These are phyloP conservation scores for Coix lacrymajobi DNA, from an alignment of 176 grass and related monocot species.

Conservation along the genomic window DNA sequence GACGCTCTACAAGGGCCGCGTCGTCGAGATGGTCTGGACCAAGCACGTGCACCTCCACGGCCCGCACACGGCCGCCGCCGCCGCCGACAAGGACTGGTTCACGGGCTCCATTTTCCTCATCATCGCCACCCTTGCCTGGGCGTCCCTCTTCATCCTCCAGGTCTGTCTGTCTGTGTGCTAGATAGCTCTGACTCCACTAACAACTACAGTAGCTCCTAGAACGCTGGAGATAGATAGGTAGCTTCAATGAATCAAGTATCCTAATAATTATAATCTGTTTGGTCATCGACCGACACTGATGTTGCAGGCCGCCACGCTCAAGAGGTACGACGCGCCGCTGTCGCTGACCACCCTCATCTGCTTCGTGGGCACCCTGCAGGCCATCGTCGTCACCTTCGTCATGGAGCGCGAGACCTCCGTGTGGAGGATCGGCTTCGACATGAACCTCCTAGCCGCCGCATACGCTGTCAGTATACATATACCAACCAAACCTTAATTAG, in stretches of 20 bases:
- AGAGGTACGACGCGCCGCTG: conserved; percentile 82
- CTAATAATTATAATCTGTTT: not conserved
- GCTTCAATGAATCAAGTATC: not conserved
- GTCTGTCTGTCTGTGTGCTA: no score
- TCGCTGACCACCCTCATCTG: conserved; percentile 84
- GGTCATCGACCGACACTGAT: not conserved
- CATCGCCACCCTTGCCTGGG: conserved; percentile 92
- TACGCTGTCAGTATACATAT: conserved; percentile 61
- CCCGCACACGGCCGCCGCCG: not conserved
- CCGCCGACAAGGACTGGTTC: conserved; percentile 85
- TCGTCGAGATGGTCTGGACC: conserved; percentile 78
- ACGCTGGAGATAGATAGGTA: no score
- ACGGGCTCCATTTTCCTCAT: conserved; percentile 91
- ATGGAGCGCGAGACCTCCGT: conserved; percentile 67
- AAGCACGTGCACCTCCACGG: conserved; percentile 45
- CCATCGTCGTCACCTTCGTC: conserved; percentile 75
- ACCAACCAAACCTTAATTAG: not conserved
- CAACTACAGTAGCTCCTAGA: not conserved
- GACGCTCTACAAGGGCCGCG: conserved; percentile 95
- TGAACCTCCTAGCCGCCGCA: conserved; percentile 97
- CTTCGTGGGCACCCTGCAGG: conserved; percentile 92
- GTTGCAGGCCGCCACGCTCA: conserved; percentile 65
- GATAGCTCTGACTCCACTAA: no score
- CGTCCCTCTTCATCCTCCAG: conserved; percentile 95
- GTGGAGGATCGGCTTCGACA: conserved; percentile 93